These are phyloP conservation scores for Nakazawaea molendinolei DNA, from an alignment of 805 yeast genomes.

Conservation along the genomic window DNA sequence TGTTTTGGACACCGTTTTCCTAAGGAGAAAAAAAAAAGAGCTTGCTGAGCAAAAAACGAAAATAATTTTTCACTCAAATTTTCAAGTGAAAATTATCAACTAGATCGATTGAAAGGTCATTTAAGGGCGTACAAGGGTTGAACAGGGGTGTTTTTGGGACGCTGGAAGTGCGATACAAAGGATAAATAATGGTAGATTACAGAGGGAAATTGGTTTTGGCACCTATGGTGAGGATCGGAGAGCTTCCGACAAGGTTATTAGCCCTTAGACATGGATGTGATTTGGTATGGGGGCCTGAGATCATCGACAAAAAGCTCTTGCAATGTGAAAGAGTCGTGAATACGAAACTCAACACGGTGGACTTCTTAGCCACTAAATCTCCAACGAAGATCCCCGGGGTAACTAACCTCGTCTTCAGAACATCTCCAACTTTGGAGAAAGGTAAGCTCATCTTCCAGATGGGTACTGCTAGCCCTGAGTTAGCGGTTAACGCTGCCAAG, in stretches of 20 bases:
- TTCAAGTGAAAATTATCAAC: too few species aligned
- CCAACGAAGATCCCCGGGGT: slow-evolving; percentile 38
- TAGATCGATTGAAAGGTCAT: too few species aligned
- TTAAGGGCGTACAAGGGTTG: too few species aligned
- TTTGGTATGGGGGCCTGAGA: slow-evolving; percentile 94
- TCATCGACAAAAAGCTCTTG: slow-evolving; percentile 77
- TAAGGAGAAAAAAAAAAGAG: slow-evolving; percentile 1
- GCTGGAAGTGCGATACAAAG: too few species aligned
- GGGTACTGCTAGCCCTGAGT: slow-evolving; percentile 77
- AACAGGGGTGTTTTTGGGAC: too few species aligned
- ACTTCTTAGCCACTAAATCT: slow-evolving; percentile 39
- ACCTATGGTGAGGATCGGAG: slow-evolving; percentile 97
- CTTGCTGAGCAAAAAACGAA: background rate
- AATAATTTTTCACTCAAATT: too few species aligned
- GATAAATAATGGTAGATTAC: slow-evolving; percentile 70
- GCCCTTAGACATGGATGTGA: slow-evolving; percentile 86
- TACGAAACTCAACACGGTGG: slow-evolving; percentile 49
- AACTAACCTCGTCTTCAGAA: slow-evolving; percentile 63
- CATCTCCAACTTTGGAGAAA: slow-evolving; percentile 55
- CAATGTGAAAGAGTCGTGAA: slow-evolving; percentile 64
- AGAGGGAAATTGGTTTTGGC: slow-evolving; percentile 80
- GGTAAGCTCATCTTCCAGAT: slow-evolving; percentile 76
- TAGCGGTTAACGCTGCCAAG: slow-evolving; percentile 85
- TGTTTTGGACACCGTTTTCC: too few species aligned
- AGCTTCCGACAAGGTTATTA: slow-evolving; percentile 79